A percentile compares a stretch with the other conserved stretches of the same genome.
These are phyloP conservation scores for Aspergillus puulaauensis DNA, from an alignment of 2,329 filamentous ascomycete species.

Conservation along the genomic window DNA sequence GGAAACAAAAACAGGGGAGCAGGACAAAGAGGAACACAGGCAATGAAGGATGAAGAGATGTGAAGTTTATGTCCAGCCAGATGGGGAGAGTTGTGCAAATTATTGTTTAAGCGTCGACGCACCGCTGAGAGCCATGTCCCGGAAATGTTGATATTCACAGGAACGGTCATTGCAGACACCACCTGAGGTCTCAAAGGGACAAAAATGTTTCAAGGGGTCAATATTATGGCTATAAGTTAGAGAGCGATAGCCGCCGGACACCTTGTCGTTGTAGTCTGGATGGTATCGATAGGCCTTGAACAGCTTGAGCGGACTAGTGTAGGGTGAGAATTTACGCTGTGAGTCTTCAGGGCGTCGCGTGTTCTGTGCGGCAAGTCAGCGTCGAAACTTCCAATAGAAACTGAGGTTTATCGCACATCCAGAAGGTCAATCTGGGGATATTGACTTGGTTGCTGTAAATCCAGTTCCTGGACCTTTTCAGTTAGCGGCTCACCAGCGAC, in stretches of 20 bases:
- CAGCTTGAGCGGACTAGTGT: slow-evolving; percentile 76
- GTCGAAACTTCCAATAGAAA: slow-evolving; percentile 13
- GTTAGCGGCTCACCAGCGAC: slow-evolving; percentile 33
- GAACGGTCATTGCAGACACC: slow-evolving; percentile 70
- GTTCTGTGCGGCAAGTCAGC: slow-evolving; percentile 33
- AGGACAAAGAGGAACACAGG: slow-evolving; percentile 10
- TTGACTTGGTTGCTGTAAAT: slow-evolving; percentile 19
- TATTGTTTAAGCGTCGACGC: slow-evolving; percentile 52
- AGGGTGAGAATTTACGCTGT: slow-evolving; percentile 57
- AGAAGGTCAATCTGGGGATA: slow-evolving; percentile 28
- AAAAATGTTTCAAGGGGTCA: slow-evolving; percentile 70
- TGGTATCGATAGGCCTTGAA: slow-evolving; percentile 93
- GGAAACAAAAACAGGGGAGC: slow-evolving; percentile 1
- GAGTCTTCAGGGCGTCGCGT: slow-evolving; percentile 17
- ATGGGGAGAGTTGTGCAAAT: slow-evolving; percentile 23
- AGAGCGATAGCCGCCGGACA: slow-evolving; percentile 78
- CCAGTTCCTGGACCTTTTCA: slow-evolving; percentile 28
- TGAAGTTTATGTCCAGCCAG: slow-evolving; percentile 4
- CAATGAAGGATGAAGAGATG: neutral
- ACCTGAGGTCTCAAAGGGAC: slow-evolving; percentile 70
- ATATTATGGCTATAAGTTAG: slow-evolving; percentile 93
- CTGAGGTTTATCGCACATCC: slow-evolving; percentile 32
- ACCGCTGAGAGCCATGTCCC: slow-evolving; percentile 71
- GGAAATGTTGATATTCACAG: slow-evolving; percentile 81
- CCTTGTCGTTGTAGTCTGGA: slow-evolving; percentile 67